These are phyloP conservation scores for Chimonanthus praecox DNA, from an alignment of 164 flowering plant genomes.

Conservation along the genomic window DNA sequence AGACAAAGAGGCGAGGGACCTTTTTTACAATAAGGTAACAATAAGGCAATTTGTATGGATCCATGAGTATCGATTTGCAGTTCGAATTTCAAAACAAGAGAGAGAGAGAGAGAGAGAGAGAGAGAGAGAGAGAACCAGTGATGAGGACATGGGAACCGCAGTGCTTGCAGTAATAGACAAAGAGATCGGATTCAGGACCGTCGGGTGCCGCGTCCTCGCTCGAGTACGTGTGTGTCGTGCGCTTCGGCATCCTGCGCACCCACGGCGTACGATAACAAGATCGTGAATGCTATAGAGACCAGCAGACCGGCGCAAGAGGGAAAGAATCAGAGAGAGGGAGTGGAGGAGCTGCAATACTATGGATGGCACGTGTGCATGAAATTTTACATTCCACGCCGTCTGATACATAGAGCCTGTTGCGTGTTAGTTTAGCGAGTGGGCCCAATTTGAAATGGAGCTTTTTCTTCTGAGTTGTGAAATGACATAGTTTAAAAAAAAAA, in stretches of 20 bases:
- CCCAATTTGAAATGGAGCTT: no score
- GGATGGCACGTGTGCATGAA: no score
- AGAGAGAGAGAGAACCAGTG: conserved; percentile 45
- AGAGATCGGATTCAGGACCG: conserved; percentile 92
- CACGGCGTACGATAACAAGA: background rate
- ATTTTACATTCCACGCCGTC: no score
- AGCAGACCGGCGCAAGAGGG: background rate
- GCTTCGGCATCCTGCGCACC: conserved; percentile 72
- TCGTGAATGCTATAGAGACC: no score
- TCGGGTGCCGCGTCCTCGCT: conserved; percentile 95
- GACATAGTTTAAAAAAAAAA: no score
- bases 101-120: conserved; percentile 15
- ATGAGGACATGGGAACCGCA: conserved; percentile 91
- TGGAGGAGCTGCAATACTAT: background rate
- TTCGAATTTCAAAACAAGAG: background rate
- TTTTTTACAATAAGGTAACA: no score
- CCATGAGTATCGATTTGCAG: background rate
- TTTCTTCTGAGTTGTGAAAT: no score
- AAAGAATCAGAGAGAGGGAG: background rate
- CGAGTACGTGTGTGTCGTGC: conserved; percentile 97
- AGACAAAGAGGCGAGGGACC: background rate
- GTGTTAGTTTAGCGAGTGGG: no score
- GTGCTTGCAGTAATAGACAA: conserved; percentile 95
- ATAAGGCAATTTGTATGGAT: no score
- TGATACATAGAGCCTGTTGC: no score